phyloP scores from a whole-genome alignment of 2,329 filamentous ascomycete genomes.

The Fusarium tricinctum region DNA sequence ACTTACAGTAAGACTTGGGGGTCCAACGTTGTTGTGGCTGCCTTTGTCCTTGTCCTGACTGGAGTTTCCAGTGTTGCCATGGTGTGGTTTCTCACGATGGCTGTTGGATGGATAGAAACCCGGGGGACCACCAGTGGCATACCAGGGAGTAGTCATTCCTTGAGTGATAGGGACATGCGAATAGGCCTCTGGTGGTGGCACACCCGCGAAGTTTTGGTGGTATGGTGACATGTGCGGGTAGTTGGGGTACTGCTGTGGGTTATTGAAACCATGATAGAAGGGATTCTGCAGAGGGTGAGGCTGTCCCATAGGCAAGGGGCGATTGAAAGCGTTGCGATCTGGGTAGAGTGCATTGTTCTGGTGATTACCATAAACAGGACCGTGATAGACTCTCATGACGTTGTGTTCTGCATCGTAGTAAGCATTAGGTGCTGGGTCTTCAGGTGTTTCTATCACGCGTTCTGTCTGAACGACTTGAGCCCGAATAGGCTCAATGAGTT shows the following conservation, averaged over 20 bases:
- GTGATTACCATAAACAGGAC: slow-evolving; percentile 67
- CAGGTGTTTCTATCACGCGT: slow-evolving; percentile 65
- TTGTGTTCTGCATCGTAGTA: slow-evolving; percentile 69
- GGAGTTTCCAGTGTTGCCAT: slow-evolving; percentile 5
- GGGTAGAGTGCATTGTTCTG: slow-evolving; percentile 62
- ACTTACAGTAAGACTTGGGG: slow-evolving; percentile 42
- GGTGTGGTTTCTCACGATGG: slow-evolving; percentile 21
- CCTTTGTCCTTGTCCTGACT: slow-evolving; percentile 39
- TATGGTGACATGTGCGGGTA: slow-evolving; percentile 41
- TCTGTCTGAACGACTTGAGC: slow-evolving; percentile 68
- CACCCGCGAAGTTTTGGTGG: slow-evolving; percentile 19
- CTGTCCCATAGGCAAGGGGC: slow-evolving; percentile 58
- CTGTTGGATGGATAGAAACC: slow-evolving; percentile 26
- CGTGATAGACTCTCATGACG: slow-evolving; percentile 70
- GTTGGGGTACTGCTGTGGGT: slow-evolving; percentile 39
- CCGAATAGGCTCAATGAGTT: slow-evolving; percentile 63
- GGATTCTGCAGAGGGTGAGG: slow-evolving; percentile 61
- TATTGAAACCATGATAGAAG: slow-evolving; percentile 58
- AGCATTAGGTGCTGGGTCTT: slow-evolving; percentile 71
- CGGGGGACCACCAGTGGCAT: slow-evolving; percentile 40
- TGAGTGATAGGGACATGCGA: slow-evolving; percentile 52
- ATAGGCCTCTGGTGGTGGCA: slow-evolving; percentile 37
- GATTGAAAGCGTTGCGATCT: slow-evolving; percentile 50
- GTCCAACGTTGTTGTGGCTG: slow-evolving; percentile 52
- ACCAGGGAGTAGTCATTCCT: slow-evolving; percentile 48